A percentile compares a stretch with the other conserved stretches of the same genome.
Conservation (phyloP, 1,284 basidiomycete species). For the Leccinum griseonigrum region DNA sequence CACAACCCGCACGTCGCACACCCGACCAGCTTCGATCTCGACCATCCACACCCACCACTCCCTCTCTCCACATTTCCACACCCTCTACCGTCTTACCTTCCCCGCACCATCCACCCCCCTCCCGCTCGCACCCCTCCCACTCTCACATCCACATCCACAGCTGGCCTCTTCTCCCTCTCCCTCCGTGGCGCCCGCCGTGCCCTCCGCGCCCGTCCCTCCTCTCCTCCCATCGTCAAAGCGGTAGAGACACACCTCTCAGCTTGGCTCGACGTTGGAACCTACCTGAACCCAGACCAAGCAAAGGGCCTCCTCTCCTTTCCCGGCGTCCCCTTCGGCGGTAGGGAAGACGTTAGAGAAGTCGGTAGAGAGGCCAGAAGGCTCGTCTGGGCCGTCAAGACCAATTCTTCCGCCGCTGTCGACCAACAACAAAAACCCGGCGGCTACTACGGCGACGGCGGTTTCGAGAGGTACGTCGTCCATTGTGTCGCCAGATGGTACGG, state of each 20-base stretch:
- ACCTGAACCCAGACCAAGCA: constrained; percentile 48
- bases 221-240: constrained; percentile 58
- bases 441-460: constrained; percentile 49
- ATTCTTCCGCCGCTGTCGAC: background rate
- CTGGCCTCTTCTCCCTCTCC: constrained; percentile 72
- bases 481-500: constrained; percentile 77
- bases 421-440: constrained; percentile 8
- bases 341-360: constrained; percentile 58
- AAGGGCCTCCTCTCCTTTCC: constrained; percentile 31
- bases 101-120: constrained; percentile 56
- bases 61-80: constrained; percentile 65
- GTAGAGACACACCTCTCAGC: constrained; percentile 60
- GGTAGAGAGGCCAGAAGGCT: constrained; percentile 62
- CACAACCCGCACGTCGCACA: constrained; percentile 67
- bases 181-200: constrained; percentile 70
- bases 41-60: constrained; percentile 40
- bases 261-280: constrained; percentile 63
- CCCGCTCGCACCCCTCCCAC: constrained; percentile 37
- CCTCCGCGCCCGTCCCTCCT: constrained; percentile 59
- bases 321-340: constrained; percentile 50
- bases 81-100: constrained; percentile 67
- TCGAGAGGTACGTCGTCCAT: constrained; percentile 75
- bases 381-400: constrained; percentile 56
- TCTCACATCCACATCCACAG: constrained; percentile 57
- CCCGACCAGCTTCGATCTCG: constrained; percentile 57